Evolutionary conservation across 2,329 filamentous ascomycete genomes (phyloP).

Genomic region (Xenosphaeropsis pyriputrescens): DNA sequence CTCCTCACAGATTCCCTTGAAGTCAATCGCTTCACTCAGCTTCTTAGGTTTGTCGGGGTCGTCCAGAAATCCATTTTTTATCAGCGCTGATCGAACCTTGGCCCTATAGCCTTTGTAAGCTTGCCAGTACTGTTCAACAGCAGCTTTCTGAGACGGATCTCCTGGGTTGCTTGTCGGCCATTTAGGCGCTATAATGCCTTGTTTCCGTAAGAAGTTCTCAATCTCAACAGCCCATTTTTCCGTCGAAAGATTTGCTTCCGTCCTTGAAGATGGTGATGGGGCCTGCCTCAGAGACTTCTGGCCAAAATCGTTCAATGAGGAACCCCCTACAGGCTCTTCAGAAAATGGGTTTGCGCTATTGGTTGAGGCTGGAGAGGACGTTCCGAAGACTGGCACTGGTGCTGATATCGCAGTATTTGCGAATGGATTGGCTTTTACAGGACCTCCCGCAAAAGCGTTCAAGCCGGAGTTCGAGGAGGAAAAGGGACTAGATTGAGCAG

Average conservation of each 20-base stretch:
- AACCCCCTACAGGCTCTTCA: too few relatives aligned
- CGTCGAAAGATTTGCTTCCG: neutral
- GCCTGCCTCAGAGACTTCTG: neutral
- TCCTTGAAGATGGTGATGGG: neutral
- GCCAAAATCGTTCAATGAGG: neutral
- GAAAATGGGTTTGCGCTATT: too few relatives aligned
- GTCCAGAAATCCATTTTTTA: slow-evolving; percentile 45
- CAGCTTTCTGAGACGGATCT: slow-evolving; percentile 31
- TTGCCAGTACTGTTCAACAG: slow-evolving; percentile 39
- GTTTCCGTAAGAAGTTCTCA: slow-evolving; percentile 31
- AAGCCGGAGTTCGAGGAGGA: too few relatives aligned
- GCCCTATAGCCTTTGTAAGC: slow-evolving; percentile 40
- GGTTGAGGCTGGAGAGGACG: too few relatives aligned
- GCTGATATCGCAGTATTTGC: neutral
- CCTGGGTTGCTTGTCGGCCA: slow-evolving; percentile 39
- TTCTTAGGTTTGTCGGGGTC: slow-evolving; percentile 48
- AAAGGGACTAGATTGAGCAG: neutral
- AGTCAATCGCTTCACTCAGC: slow-evolving; percentile 48
- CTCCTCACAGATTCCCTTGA: slow-evolving; percentile 53
- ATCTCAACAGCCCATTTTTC: slow-evolving; percentile 29
- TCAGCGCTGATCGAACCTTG: slow-evolving; percentile 39
- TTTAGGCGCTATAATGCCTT: slow-evolving; percentile 29
- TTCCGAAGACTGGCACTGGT: too few relatives aligned
- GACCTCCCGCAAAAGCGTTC: too few relatives aligned
- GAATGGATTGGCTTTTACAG: slow-evolving; percentile 3